Percentiles rank a stretch among this genome's conserved stretches.
phyloP scores from a whole-genome alignment of 129 eudicot genomes.

The Ambrosia trifida region DNA sequence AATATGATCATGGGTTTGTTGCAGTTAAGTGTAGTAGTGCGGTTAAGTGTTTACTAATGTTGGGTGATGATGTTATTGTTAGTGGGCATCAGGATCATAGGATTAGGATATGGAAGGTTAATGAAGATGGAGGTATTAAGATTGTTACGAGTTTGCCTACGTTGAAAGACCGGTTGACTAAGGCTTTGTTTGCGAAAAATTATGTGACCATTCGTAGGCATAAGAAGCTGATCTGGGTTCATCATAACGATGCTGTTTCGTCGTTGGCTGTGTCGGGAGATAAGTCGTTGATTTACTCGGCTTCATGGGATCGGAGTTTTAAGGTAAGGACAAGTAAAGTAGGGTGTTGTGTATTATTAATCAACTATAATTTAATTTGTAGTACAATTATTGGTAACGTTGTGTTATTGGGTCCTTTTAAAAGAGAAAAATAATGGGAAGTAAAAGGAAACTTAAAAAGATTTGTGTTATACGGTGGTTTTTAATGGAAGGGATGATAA shows the following conservation, averaged over 20 bases:
- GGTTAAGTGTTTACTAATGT: constrained; percentile 45
- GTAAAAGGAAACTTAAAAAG: too few species aligned
- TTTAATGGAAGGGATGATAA: too few species aligned
- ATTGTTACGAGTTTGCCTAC: constrained; percentile 59
- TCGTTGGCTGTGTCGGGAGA: constrained; percentile 59
- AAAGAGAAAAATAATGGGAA: too few species aligned
- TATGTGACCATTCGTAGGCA: constrained; percentile 56
- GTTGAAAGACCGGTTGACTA: constrained; percentile 51
- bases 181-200: constrained; percentile 51
- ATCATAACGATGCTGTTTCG: constrained; percentile 71
- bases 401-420: too few species aligned
- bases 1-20: not conserved
- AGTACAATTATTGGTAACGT: too few species aligned
- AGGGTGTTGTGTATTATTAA: too few species aligned
- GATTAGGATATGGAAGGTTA: constrained; percentile 68
- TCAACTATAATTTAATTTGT: too few species aligned
- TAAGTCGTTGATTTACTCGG: constrained; percentile 61
- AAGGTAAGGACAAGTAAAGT: constrained; percentile 3
- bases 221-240: constrained; percentile 75
- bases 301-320: constrained; percentile 80
- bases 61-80: constrained; percentile 39
- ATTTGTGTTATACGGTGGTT: too few species aligned
- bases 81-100: constrained; percentile 78
- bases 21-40: constrained; percentile 36
- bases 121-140: constrained; percentile 25